Evolutionary conservation across 2,329 filamentous ascomycete genomes (phyloP).

Genomic region (Pseudogymnoascus verrucosus): DNA sequence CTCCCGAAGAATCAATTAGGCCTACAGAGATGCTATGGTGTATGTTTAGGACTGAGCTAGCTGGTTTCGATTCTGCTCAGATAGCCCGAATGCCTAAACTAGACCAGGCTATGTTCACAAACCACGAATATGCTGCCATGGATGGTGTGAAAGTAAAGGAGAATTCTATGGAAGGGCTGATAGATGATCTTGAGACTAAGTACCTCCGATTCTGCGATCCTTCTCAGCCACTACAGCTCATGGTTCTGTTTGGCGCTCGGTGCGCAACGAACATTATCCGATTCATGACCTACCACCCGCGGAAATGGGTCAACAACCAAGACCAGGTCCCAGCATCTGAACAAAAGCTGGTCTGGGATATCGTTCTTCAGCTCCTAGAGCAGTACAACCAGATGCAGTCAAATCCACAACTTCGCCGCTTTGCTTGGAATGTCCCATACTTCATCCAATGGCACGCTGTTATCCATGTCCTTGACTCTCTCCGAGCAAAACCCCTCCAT

Average conservation of each 20-base stretch:
- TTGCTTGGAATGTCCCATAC: slow-evolving; percentile 17
- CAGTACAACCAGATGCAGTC: slow-evolving; percentile 27
- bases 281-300: slow-evolving; percentile 18
- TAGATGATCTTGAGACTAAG: slow-evolving; percentile 30
- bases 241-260: slow-evolving; percentile 14
- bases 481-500: slow-evolving; percentile 19
- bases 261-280: slow-evolving; percentile 11
- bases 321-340: slow-evolving; percentile 16
- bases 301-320: slow-evolving; percentile 11
- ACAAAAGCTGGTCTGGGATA: slow-evolving; percentile 18
- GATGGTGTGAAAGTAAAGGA: slow-evolving; percentile 11
- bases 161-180: slow-evolving; percentile 21
- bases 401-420: slow-evolving; percentile 19
- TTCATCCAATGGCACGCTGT: slow-evolving; percentile 20
- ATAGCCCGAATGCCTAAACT: slow-evolving; percentile 7
- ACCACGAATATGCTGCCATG: slow-evolving; percentile 12
- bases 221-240: slow-evolving; percentile 27
- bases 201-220: slow-evolving; percentile 33
- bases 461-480: slow-evolving; percentile 21
- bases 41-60: slow-evolving; percentile 11
- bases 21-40: slow-evolving; percentile 44
- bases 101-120: slow-evolving; percentile 10
- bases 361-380: slow-evolving; percentile 27
- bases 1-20: slow-evolving; percentile 40
- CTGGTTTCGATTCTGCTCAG: slow-evolving; percentile 9